Evolutionary conservation across 768 basidiomycete genomes (phyloP).

Genomic region (Gelatoporia subvermispora): DNA sequence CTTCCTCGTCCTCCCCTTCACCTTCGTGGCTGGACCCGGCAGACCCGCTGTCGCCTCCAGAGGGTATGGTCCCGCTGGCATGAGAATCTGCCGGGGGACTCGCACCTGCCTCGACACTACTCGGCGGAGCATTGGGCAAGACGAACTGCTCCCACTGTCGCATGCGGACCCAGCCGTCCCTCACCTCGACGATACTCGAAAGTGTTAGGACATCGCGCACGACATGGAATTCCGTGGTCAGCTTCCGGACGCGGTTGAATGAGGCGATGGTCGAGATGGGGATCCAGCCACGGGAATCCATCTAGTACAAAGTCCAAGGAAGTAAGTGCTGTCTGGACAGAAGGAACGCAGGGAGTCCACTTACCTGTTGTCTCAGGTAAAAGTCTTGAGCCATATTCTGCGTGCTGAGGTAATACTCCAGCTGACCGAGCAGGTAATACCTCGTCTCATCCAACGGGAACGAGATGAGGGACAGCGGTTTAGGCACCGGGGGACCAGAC

Average conservation of each 20-base stretch:
- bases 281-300: constrained; percentile 89
- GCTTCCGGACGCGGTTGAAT: constrained; percentile 74
- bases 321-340: constrained; percentile 3
- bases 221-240: constrained; percentile 54
- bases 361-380: constrained; percentile 72
- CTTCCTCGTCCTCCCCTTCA: constrained; percentile 55
- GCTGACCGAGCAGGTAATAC: constrained; percentile 70
- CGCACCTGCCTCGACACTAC: constrained; percentile 32
- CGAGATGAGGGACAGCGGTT: constrained; percentile 39
- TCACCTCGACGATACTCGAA: constrained; percentile 71
- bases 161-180: constrained; percentile 64
- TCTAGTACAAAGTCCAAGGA: constrained; percentile 44
- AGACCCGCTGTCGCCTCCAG: constrained; percentile 29
- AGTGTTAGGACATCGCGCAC: constrained; percentile 67
- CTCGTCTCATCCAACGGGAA: constrained; percentile 63
- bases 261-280: constrained; percentile 75
- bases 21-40: constrained; percentile 2
- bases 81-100: neutral
- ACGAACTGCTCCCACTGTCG: constrained; percentile 57
- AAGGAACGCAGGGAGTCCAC: constrained; percentile 21
- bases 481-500: constrained; percentile 33
- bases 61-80: neutral
- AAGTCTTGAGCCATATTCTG: constrained; percentile 89
- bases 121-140: constrained; percentile 55
- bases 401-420: constrained; percentile 90